These are phyloP conservation scores for Tetradesmus lagerheimii DNA, from an alignment of 139 green algal genomes.

Conservation along the genomic window DNA sequence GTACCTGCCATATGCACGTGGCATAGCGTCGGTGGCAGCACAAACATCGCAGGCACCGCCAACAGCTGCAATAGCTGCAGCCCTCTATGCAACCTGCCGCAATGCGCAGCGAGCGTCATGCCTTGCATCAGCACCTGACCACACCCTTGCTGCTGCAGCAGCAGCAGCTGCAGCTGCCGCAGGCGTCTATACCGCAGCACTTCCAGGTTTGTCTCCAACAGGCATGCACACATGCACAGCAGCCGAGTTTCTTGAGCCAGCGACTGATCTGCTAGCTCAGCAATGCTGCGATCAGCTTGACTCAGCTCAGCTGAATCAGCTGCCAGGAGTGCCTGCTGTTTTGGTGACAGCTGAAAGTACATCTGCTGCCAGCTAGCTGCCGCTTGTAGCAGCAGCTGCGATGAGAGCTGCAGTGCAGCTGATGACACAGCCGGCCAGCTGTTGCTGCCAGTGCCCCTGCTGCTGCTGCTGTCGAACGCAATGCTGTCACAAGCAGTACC, in stretches of 20 bases:
- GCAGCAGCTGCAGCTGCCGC: neutral
- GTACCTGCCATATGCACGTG: too few species aligned
- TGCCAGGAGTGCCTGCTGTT: neutral
- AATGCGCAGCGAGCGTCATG: neutral
- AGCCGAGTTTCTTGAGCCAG: neutral
- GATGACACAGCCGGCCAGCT: neutral
- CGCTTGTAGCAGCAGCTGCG: neutral
- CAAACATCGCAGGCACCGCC: too few species aligned
- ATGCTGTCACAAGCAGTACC: neutral
- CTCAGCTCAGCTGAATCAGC: neutral
- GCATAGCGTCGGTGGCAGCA: too few species aligned
- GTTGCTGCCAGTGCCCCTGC: neutral
- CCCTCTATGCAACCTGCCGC: neutral
- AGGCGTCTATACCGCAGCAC: neutral
- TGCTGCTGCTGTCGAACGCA: neutral
- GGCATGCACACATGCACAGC: neutral
- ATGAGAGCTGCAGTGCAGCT: neutral
- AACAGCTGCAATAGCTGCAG: neutral
- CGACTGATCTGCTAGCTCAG: neutral
- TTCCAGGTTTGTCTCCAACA: neutral
- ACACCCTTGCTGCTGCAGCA: neutral
- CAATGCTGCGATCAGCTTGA: neutral
- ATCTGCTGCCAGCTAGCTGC: neutral
- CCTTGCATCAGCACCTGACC: neutral
- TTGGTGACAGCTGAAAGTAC: neutral